Percentiles rank a stretch among this genome's conserved stretches.
Evolutionary conservation across 495 filamentous ascomycete genomes (phyloP).

Genomic region (Xylaria bambusicola): DNA sequence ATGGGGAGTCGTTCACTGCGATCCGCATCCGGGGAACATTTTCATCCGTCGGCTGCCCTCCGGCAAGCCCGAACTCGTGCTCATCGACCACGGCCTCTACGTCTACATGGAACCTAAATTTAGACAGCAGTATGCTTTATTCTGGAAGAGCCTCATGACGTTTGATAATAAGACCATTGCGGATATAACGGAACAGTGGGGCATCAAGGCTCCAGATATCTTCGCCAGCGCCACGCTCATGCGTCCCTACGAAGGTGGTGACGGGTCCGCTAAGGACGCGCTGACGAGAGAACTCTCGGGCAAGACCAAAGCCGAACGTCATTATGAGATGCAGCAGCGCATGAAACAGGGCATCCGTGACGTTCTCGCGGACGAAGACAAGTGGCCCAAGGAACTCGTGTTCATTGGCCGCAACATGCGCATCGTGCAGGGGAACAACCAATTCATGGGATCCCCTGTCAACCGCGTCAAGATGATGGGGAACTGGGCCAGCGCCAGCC

Average conservation of each 20-base stretch:
- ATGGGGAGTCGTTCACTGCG: conserved; percentile 91
- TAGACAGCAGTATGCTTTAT: conserved; percentile 82
- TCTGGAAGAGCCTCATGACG: conserved; percentile 92
- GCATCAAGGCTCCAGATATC: conserved; percentile 82
- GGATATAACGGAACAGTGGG: conserved; percentile 74
- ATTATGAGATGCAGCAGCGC: conserved; percentile 82
- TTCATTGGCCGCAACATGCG: conserved; percentile 95
- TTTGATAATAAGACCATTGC: conserved; percentile 84
- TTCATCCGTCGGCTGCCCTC: conserved; percentile 84
- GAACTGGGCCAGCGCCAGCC: conserved; percentile 77
- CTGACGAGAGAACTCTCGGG: conserved; percentile 55
- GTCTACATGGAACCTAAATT: conserved; percentile 85
- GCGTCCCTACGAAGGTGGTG: conserved; percentile 86
- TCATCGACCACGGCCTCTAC: conserved; percentile 97
- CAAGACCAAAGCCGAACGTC: conserved; percentile 63
- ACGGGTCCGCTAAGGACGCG: conserved; percentile 60
- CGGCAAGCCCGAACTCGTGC: conserved; percentile 83
- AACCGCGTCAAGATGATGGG: conserved; percentile 96
- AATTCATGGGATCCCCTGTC: conserved; percentile 85
- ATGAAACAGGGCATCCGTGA: conserved; percentile 83
- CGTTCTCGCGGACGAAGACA: conserved; percentile 83
- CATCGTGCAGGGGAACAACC: conserved; percentile 72
- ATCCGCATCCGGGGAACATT: conserved; percentile 96
- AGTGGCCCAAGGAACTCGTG: conserved; percentile 90
- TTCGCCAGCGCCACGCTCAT: conserved; percentile 89